These are phyloP conservation scores for Zizania palustris DNA, from an alignment of 202 grass and related monocot genomes.

Conservation along the genomic window DNA sequence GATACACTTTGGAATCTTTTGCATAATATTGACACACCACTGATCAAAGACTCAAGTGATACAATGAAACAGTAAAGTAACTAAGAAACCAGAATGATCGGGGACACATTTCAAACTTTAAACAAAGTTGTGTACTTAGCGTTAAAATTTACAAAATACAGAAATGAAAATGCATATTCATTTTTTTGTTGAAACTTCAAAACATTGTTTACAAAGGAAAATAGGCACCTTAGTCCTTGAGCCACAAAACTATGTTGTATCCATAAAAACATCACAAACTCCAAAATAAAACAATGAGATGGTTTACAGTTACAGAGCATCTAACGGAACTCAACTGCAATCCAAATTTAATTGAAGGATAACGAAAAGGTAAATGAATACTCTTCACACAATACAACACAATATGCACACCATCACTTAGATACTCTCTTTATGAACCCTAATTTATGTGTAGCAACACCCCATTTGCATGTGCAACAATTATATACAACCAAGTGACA, in stretches of 20 bases:
- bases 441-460: conserved; percentile 31
- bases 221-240: conserved; percentile 13
- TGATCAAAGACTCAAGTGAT: conserved; percentile 14
- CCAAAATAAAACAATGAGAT: conserved; percentile 25
- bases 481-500: conserved; percentile 27
- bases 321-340: background rate
- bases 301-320: background rate
- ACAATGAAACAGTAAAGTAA: conserved; percentile 7
- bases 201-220: conserved; percentile 11
- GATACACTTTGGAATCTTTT: background rate
- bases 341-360: conserved; percentile 13
- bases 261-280: conserved; percentile 20
- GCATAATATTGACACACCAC: conserved; percentile 13
- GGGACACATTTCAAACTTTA: background rate
- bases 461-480: background rate
- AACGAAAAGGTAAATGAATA: conserved; percentile 1
- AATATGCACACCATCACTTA: conserved; percentile 13
- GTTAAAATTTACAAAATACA: background rate
- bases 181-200: conserved; percentile 14
- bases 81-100: conserved; percentile 21
- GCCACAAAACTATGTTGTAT: background rate
- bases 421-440: background rate
- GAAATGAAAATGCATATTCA: background rate
- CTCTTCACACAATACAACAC: conserved; percentile 9
- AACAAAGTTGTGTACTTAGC: background rate